Base-by-base conservation (phyloP, 179 eudicot genomes). In the Nepenthes alata region DNA sequence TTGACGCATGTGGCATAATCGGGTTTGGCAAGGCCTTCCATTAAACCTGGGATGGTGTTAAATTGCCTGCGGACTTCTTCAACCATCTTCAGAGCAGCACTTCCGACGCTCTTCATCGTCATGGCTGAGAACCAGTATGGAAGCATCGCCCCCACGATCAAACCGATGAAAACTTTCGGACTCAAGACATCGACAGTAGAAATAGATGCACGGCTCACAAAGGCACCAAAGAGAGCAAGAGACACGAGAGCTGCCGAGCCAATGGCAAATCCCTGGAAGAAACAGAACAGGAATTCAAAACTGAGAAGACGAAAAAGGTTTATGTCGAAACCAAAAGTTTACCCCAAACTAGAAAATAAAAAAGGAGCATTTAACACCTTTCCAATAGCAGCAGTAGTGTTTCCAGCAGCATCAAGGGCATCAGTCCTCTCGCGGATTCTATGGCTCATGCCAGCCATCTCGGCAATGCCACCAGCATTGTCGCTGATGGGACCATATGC, bases 361-460 rank as follows among this genome's bases (percentile, higher is more conserved):
- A 3, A 53, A 48, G 36, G 47, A 11, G 52, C 56, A n/a, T 51
- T 38, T n/a, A 62, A 5, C 67, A 91, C 97, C 97, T 91, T 91
- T 63, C 97, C 97, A 54, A 91, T 91, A 51, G 97, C 97, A 47
- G 97, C 96, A 44, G 97, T 91, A 34, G 97, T 91, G 80, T 88
- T 91, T 55, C 97, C 97, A 15, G 96, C 96, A 66, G 97, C 95
- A 80, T 90, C 97, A 77, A 90, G 97, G 55, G 97, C 97, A 72
- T 91, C 97, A 58, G 96, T 91, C 60, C 96, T 85, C 79, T 91
- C 97, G 47, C 97, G 82, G 63, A 91, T 82, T 13, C 72, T 78
- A 78, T 88, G 96, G 82, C 97, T 91, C 96, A 91, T 91, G 59
- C 97, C 97, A 66, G 97, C 97, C 97, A 91, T 91, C 86, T 91